Conservation (phyloP, 2,329 filamentous ascomycete species). For the Alternaria hordeiaustralica region DNA sequence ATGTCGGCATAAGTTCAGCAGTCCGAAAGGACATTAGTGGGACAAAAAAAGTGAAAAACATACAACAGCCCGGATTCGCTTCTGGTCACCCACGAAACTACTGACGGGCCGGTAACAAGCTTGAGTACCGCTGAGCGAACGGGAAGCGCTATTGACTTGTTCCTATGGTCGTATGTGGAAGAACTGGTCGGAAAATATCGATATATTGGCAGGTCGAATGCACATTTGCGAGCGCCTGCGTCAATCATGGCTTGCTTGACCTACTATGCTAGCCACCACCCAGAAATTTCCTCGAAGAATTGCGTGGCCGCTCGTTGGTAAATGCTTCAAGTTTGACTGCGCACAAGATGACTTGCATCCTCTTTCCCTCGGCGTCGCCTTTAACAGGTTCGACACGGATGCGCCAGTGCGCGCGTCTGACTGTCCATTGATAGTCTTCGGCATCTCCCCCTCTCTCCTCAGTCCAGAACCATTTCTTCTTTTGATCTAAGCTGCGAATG, state of each 20-base stretch:
- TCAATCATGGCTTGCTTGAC: not conserved
- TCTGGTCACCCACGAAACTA: conserved; percentile 1
- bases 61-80: conserved; percentile 10
- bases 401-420: conserved; percentile 50
- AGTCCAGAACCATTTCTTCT: not conserved
- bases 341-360: conserved; percentile 73
- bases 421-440: conserved; percentile 41
- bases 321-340: conserved; percentile 79
- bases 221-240: not conserved
- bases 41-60: not conserved
- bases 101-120: conserved; percentile 2
- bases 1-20: not conserved
- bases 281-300: conserved; percentile 70
- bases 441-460: not conserved
- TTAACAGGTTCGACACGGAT: conserved; percentile 63
- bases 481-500: conserved; percentile 11
- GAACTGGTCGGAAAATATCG: not conserved
- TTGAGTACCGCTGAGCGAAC: conserved; percentile 5
- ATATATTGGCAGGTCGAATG: not conserved
- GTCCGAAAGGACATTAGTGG: not conserved
- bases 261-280: conserved; percentile 6
- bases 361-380: conserved; percentile 54
- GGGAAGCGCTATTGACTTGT: not conserved
- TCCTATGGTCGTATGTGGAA: conserved; percentile 12
- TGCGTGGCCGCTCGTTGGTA: conserved; percentile 70